Conservation (phyloP, 768 basidiomycete genomes). For the Boletus subparvulus region DNA sequence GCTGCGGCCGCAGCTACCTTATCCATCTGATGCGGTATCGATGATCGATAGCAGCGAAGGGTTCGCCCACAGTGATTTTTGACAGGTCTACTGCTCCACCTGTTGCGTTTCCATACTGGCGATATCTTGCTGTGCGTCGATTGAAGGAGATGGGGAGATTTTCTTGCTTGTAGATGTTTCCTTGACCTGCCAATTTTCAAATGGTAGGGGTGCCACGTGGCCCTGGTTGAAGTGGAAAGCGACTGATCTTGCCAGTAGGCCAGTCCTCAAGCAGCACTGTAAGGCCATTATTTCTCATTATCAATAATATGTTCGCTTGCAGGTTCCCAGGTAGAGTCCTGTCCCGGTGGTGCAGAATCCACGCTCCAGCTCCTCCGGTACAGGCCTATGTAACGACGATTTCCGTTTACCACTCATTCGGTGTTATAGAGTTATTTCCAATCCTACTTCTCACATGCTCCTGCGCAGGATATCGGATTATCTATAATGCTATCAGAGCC, state of each 20-base stretch:
- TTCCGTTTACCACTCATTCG: neutral
- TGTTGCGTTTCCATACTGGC: neutral
- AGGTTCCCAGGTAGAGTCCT: slow-evolving; percentile 11
- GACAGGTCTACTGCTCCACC: neutral
- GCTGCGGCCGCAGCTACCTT: neutral
- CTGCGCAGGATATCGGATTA: neutral
- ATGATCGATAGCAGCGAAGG: neutral
- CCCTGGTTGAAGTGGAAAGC: neutral
- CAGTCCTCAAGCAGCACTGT: slow-evolving; percentile 15
- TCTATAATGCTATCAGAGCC: slow-evolving; percentile 11
- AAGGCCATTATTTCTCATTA: slow-evolving; percentile 13
- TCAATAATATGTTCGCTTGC: neutral
- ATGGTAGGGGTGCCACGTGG: neutral
- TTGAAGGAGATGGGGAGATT: no score
- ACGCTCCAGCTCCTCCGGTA: neutral
- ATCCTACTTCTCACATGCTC: slow-evolving; percentile 5
- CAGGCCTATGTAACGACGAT: slow-evolving; percentile 18
- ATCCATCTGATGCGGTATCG: neutral
- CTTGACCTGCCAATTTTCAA: neutral
- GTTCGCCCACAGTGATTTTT: neutral
- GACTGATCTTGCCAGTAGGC: neutral
- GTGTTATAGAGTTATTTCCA: slow-evolving; percentile 12
- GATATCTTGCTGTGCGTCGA: neutral
- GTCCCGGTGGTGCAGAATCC: neutral
- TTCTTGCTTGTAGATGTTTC: no score